Evolutionary conservation across 116 monocot genomes (phyloP), one percentile per base, ranked within the genome.

Genomic region (Papilionanthe hybrid): DNA sequence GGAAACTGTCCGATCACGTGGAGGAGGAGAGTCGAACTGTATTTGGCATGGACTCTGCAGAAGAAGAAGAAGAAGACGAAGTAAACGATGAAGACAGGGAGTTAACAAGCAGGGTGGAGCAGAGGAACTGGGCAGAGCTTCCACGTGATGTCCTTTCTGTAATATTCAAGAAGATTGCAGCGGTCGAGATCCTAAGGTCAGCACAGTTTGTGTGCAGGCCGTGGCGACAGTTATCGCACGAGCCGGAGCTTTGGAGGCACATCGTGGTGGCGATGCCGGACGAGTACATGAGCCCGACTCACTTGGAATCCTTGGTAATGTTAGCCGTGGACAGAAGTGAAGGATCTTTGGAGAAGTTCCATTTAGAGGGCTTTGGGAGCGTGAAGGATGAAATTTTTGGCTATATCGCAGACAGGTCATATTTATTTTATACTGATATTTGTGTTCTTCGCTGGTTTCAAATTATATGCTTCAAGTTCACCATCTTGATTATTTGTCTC

Each of bases 111-210:
- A 28, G 18, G 6, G 28, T 1, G 41, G 49, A 79, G 72, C 3
- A 53, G 27, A 80, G 87, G 48, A 68, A 87, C 25, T 87, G 84
- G 76, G 84, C 84, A 72, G 87, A 84, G 84, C 78, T 87, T n/a
- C 84, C 84, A 5, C 75, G 78, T 42, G 87, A 81, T 19, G 79
- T 83, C 3, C 78, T 87, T 1, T 84, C 79, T 3, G 55, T 84
- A 53, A 76, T 87, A 4, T 87, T 84, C 60, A 55, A 79, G 48
- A 84, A 84, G 84, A 37, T 81, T 5, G 84, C 84, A 5, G 47
- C 72, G 9, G 11, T 79, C 2, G 84, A 48, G 15, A 72, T 84
- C 55, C 42, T 87, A 50, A 28, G 63, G 41, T 20, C 71, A 45
- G 81, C 84, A 5, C 87, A 87, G 78, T 77, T 58, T 41, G 87